Evolutionary conservation across 2,329 filamentous ascomycete genomes (phyloP), one percentile per base, ranked within the genome.

Genomic region (Apiospora koreana): DNA sequence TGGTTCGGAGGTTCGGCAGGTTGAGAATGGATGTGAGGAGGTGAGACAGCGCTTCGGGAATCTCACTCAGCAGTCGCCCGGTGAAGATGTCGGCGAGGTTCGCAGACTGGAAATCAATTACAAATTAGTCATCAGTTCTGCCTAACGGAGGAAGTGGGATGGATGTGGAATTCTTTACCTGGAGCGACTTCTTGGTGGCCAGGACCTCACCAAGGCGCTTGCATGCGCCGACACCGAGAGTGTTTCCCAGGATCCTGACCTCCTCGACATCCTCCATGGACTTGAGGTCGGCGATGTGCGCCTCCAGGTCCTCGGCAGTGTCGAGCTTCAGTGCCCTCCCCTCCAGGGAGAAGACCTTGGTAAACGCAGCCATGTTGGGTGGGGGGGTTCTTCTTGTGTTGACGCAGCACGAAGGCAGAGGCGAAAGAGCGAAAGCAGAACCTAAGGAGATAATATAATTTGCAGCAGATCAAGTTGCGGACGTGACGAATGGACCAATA

Each of bases 11-110:
- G 70, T 93, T 91, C 1, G 93, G 92, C 69, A 97, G 92, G 78
- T 94, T 92, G 70, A 98, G 90, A 54, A 98, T 91, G 4, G 95
- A 92, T 50, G 91, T 94, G 69, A 99, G 91, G 65, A 99, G 91
- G 71, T 89, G 91, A 64, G 93, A 93, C 69, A 99, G 89, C 9
- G 96, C 95, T 74, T 92, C 92, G 65, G 96, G 96, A 73, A 99
- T 99, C 81, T 99, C 96, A 81, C 91, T 93, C 73, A 98, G 90
- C 64, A 98, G 89, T 75, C 96, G 94, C 42, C 93, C 94, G 71
- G 96, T 99, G 86, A 98, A 99, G 85, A 99, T 97, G 81, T 99
- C 96, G 81, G 95, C 95, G 70, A 99, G 87, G 83, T 98, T 97
- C 79, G 93, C 95, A 78, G 91, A 86, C 90, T 91, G 76, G 76